Evolutionary conservation across 352 stramenopile genomes (phyloP).

Genomic region (Chrysophaeum taylorii): DNA sequence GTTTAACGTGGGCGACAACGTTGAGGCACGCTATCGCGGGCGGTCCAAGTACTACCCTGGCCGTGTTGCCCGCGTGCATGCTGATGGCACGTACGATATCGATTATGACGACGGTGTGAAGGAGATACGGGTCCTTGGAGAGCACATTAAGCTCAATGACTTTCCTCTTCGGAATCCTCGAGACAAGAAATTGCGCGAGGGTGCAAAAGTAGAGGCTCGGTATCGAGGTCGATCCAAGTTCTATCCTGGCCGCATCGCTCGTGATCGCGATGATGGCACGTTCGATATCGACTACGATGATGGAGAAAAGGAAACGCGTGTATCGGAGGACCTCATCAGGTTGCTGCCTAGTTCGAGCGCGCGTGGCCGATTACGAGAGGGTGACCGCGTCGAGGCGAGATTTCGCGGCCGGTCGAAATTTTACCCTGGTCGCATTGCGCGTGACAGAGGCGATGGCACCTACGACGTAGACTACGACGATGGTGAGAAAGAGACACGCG

Average conservation of each 20-base stretch:
- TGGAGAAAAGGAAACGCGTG: slow-evolving; percentile 42
- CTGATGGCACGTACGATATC: slow-evolving; percentile 47
- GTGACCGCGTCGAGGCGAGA: slow-evolving; percentile 18
- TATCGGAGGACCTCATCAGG: slow-evolving; percentile 21
- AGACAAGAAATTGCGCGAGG: slow-evolving; percentile 21
- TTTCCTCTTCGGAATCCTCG: background rate
- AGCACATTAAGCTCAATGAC: slow-evolving; percentile 15
- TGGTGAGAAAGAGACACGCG: slow-evolving; percentile 33
- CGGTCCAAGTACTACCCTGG: slow-evolving; percentile 22
- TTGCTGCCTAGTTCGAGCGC: slow-evolving; percentile 21
- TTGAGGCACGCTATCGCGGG: slow-evolving; percentile 22
- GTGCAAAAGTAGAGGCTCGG: slow-evolving; percentile 52
- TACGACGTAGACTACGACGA: slow-evolving; percentile 31
- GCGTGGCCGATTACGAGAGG: slow-evolving; percentile 27
- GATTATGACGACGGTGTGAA: slow-evolving; percentile 45
- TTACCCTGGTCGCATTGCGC: slow-evolving; percentile 39
- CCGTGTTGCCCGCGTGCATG: slow-evolving; percentile 19
- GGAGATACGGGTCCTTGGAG: slow-evolving; percentile 10
- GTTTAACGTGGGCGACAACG: slow-evolving; percentile 33
- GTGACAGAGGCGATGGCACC: slow-evolving; percentile 31
- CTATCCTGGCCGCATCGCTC: slow-evolving; percentile 43
- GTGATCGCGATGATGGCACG: slow-evolving; percentile 43
- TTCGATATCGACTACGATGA: slow-evolving; percentile 54
- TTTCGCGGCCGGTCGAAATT: slow-evolving; percentile 29
- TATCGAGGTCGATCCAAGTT: slow-evolving; percentile 46